phyloP scores from a whole-genome alignment of 1,284 basidiomycete species.

The Fomitopsis palustris region DNA sequence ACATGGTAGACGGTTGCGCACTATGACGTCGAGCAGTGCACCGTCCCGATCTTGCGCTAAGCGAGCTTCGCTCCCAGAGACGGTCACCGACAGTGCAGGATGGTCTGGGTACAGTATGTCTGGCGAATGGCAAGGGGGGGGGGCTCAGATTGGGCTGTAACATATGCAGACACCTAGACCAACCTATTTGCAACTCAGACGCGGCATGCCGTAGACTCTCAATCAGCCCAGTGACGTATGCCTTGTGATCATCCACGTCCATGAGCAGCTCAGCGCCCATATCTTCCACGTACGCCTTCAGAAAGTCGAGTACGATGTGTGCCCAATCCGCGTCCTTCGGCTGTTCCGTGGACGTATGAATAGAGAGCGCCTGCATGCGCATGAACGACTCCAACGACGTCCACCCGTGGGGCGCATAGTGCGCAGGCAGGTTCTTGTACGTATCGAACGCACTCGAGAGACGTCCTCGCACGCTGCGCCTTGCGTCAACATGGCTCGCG shows the following conservation, averaged over 20 bases:
- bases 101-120: constrained; percentile 68
- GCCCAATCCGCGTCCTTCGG: constrained; percentile 72
- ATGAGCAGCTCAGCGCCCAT: constrained; percentile 49
- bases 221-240: constrained; percentile 55
- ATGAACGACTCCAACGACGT: constrained; percentile 72
- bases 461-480: constrained; percentile 55
- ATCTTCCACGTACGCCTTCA: constrained; percentile 62
- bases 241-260: constrained; percentile 44
- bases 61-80: constrained; percentile 40
- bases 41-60: constrained; percentile 62
- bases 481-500: not conserved
- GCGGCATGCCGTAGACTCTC: constrained; percentile 46
- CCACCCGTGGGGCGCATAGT: constrained; percentile 81
- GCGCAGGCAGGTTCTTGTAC: constrained; percentile 75
- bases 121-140: constrained; percentile 24
- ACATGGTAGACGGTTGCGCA: constrained; percentile 69
- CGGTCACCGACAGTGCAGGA: constrained; percentile 53
- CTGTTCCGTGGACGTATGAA: constrained; percentile 51
- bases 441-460: constrained; percentile 60
- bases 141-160: not conserved
- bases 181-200: constrained; percentile 55
- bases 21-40: constrained; percentile 49
- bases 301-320: constrained; percentile 62
- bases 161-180: constrained; percentile 1
- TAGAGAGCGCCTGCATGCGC: constrained; percentile 66